Evolutionary conservation across 1,284 basidiomycete genomes (phyloP).

Genomic region (Boletus albobrunnescens): DNA sequence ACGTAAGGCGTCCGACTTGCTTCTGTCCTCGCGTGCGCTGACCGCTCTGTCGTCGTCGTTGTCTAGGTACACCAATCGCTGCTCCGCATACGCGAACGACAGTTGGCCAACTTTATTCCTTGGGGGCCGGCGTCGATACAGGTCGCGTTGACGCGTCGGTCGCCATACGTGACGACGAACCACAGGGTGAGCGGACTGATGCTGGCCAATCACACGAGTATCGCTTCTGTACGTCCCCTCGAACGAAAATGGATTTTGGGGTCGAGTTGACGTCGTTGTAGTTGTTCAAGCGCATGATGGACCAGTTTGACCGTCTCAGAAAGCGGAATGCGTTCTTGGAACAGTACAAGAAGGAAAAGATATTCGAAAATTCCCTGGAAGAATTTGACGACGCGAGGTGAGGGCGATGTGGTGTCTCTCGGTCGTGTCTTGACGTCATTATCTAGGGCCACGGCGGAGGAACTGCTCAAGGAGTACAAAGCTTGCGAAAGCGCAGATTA

Average conservation of each 20-base stretch:
- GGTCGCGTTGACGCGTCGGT: slow-evolving; percentile 90
- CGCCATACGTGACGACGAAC: slow-evolving; percentile 83
- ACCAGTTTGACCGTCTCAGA: slow-evolving; percentile 88
- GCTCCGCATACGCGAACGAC: slow-evolving; percentile 92
- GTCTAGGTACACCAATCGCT: slow-evolving; percentile 91
- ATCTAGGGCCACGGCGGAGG: slow-evolving; percentile 75
- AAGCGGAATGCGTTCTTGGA: slow-evolving; percentile 95
- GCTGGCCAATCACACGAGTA: slow-evolving; percentile 98
- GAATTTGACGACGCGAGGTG: slow-evolving; percentile 94
- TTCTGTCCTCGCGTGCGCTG: slow-evolving; percentile 4
- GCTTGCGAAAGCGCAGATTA: slow-evolving; percentile 92
- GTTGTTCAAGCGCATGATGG: slow-evolving; percentile 94
- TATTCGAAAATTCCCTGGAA: slow-evolving; percentile 87
- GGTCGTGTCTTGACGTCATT: background rate
- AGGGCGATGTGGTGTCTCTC: slow-evolving; percentile 12
- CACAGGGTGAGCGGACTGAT: slow-evolving; percentile 96
- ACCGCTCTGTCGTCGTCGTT: background rate
- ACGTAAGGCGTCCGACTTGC: slow-evolving; percentile 52
- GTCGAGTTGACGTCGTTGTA: slow-evolving; percentile 33
- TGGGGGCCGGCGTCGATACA: slow-evolving; percentile 99
- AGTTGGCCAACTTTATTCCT: slow-evolving; percentile 96
- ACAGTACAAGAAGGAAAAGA: slow-evolving; percentile 95
- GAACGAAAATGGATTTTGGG: background rate
- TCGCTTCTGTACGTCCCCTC: slow-evolving; percentile 73
- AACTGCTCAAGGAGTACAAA: slow-evolving; percentile 86